Evolutionary conservation across 2,329 filamentous ascomycete genomes (phyloP).

Genomic region (Cordyceps fumosorosea): DNA sequence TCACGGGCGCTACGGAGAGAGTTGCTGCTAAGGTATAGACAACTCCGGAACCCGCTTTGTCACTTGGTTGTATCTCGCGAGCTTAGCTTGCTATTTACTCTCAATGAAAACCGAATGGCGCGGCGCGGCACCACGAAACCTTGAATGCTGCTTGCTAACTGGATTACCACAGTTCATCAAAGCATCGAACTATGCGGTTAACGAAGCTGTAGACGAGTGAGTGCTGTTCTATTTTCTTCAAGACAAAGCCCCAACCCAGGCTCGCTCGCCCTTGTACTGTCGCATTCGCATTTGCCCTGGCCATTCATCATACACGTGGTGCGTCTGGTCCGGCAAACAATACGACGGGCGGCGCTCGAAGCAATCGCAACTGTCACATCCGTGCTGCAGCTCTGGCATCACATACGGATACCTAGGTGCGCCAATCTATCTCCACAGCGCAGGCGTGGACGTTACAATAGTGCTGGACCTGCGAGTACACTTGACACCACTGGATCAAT

Average conservation of each 20-base stretch:
- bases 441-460: not conserved
- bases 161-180: constrained; percentile 37
- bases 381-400: not conserved
- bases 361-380: constrained; percentile 1
- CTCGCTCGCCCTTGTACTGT: no score
- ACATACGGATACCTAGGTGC: not conserved
- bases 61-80: not conserved
- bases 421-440: not conserved
- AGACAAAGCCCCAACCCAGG: not conserved
- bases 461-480: not conserved
- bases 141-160: not conserved
- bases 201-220: constrained; percentile 52
- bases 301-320: not conserved
- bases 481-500: constrained; percentile 1
- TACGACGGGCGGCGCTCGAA: not conserved
- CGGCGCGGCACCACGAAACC: not conserved
- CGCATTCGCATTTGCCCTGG: no score
- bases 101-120: not conserved
- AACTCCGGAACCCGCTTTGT: not conserved
- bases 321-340: not conserved
- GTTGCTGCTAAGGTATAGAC: constrained; percentile 38
- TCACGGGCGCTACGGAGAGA: constrained; percentile 39
- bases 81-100: not conserved
- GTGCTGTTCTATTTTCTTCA: constrained; percentile 24
- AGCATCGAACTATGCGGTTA: constrained; percentile 41